Evolutionary conservation across 169 alveolate species (phyloP).

Genomic region (Plasmodium fragile): DNA sequence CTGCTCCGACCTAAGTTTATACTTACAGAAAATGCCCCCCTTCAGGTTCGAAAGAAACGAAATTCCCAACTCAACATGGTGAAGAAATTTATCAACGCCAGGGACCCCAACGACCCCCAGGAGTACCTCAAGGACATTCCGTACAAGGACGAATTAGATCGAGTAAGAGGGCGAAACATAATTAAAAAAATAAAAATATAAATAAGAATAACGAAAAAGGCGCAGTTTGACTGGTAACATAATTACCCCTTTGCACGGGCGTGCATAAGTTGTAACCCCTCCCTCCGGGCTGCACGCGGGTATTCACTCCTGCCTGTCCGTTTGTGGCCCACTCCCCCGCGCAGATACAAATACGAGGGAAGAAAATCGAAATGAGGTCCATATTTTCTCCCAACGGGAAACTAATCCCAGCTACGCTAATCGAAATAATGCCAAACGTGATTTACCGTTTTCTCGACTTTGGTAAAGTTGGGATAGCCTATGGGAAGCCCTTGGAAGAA

Average conservation of each 20-base stretch:
- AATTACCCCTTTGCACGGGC: neutral
- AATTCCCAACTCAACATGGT: slow-evolving; percentile 28
- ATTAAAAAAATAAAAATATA: slow-evolving; percentile 1
- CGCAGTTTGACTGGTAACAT: neutral
- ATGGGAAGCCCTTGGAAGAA: slow-evolving; percentile 86
- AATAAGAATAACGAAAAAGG: neutral
- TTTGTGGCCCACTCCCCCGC: neutral
- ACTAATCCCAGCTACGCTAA: slow-evolving; percentile 69
- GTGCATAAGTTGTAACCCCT: neutral
- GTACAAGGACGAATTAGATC: slow-evolving; percentile 68
- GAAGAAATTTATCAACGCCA: slow-evolving; percentile 40
- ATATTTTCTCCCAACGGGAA: slow-evolving; percentile 69
- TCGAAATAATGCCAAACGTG: slow-evolving; percentile 74
- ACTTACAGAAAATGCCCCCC: neutral
- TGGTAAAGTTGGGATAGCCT: slow-evolving; percentile 75
- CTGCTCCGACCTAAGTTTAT: neutral
- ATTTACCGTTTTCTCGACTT: slow-evolving; percentile 68
- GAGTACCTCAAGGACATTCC: slow-evolving; percentile 71
- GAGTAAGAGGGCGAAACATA: slow-evolving; percentile 9
- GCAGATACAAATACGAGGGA: slow-evolving; percentile 74
- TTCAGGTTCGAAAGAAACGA: slow-evolving; percentile 18
- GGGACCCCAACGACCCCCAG: slow-evolving; percentile 74
- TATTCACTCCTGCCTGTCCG: neutral
- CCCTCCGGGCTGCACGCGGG: neutral
- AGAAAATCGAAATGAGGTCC: slow-evolving; percentile 63